Evolutionary conservation across 495 filamentous ascomycete genomes (phyloP).

Genomic region (Cercophora sp.): DNA sequence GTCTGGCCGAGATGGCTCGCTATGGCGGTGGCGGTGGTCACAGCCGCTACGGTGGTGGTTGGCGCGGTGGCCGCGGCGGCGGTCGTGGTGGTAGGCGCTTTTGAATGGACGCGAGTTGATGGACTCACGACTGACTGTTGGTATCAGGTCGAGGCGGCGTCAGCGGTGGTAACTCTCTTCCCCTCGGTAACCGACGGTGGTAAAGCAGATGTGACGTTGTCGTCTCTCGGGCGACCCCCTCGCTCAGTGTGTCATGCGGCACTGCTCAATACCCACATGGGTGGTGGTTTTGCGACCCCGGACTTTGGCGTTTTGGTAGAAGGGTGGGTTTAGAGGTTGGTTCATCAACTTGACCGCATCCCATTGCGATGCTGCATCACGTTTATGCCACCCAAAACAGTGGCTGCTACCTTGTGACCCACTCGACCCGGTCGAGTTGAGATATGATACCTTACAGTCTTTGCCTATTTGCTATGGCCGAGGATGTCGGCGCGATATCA

Average conservation of each 20-base stretch:
- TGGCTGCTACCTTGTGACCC: too few relatives aligned
- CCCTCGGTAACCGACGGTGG: constrained; percentile 47
- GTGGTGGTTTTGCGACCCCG: too few relatives aligned
- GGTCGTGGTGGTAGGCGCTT: constrained; percentile 28
- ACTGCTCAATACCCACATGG: too few relatives aligned
- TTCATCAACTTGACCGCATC: constrained; percentile 18
- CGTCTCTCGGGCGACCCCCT: too few relatives aligned
- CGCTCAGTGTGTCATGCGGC: too few relatives aligned
- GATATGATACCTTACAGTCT: constrained; percentile 1
- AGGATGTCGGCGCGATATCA: neutral
- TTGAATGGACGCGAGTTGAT: neutral
- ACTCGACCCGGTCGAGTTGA: too few relatives aligned
- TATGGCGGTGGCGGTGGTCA: constrained; percentile 84
- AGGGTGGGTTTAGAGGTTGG: constrained; percentile 25
- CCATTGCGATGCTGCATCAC: constrained; percentile 6
- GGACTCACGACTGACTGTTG: constrained; percentile 12
- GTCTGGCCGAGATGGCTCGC: constrained; percentile 91
- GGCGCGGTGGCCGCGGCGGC: constrained; percentile 38
- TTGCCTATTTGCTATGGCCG: neutral
- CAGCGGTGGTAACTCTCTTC: constrained; percentile 43
- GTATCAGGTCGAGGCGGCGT: constrained; percentile 25
- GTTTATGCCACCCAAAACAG: too few relatives aligned
- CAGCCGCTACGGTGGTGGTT: constrained; percentile 60
- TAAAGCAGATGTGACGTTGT: constrained; percentile 24
- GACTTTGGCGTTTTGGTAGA: constrained; percentile 23